Conservation (phyloP, 345 rosid species). For the Eutrema japonicum region DNA sequence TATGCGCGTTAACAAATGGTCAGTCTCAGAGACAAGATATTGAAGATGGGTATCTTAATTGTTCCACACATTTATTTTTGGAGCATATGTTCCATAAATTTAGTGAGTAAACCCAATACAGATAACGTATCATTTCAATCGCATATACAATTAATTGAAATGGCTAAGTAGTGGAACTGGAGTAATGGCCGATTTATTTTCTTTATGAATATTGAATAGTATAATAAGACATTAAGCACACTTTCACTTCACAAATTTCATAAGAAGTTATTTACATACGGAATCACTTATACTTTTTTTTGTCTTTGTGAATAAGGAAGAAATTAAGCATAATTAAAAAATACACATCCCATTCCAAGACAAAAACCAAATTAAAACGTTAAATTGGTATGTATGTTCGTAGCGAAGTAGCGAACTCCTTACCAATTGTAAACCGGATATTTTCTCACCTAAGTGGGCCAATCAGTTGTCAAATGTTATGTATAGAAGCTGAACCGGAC, state of each 20-base stretch:
- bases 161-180: not conserved
- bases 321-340: not conserved
- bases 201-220: not conserved
- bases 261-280: conserved; percentile 4
- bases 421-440: not conserved
- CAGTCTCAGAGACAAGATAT: not conserved
- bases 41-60: not conserved
- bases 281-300: conserved; percentile 10
- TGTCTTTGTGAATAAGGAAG: not conserved
- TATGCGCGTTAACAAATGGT: not conserved
- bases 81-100: not conserved
- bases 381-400: not conserved
- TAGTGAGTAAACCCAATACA: not conserved
- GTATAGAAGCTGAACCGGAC: not conserved
- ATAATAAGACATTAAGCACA: not conserved
- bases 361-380: not conserved
- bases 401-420: not conserved
- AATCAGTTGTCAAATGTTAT: not conserved
- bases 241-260: conserved; percentile 1
- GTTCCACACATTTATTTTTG: not conserved
- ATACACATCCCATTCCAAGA: not conserved
- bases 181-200: not conserved
- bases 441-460: not conserved
- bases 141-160: not conserved
- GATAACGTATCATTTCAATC: not conserved